phyloP scores from a whole-genome alignment of 768 basidiomycete species.

The Termitomyces sp. region DNA sequence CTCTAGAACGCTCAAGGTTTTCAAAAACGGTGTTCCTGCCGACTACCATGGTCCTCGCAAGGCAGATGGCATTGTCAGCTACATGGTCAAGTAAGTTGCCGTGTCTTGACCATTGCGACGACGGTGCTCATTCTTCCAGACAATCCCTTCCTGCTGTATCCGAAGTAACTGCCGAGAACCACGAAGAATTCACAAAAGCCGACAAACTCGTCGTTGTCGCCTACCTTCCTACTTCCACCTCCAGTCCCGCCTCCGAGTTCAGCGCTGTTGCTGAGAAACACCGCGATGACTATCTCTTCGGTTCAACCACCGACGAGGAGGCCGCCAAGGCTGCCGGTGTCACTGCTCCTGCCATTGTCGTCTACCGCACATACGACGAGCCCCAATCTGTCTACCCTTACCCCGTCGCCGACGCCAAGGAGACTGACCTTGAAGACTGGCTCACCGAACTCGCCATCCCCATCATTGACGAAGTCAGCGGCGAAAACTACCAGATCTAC shows the following conservation, averaged over 20 bases:
- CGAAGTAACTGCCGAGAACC: conserved; percentile 67
- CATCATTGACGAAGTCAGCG: conserved; percentile 85
- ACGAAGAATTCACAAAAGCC: conserved; percentile 77
- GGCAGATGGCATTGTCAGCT: conserved; percentile 92
- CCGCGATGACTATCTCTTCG: conserved; percentile 93
- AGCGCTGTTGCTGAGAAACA: conserved; percentile 75
- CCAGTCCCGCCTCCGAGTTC: conserved; percentile 68
- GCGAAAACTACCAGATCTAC: conserved; percentile 89
- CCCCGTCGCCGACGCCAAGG: conserved; percentile 47
- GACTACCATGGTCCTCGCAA: conserved; percentile 90
- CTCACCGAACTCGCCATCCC: conserved; percentile 82
- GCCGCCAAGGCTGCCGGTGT: conserved; percentile 67
- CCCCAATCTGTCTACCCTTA: conserved; percentile 64
- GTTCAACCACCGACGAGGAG: conserved; percentile 68
- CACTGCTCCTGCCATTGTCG: conserved; percentile 76
- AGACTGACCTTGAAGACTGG: conserved; percentile 68
- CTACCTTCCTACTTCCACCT: conserved; percentile 72
- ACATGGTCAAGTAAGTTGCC: conserved; percentile 85
- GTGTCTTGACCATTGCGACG: not conserved
- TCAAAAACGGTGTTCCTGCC: conserved; percentile 71
- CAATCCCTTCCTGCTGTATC: conserved; percentile 94
- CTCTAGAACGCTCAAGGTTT: conserved; percentile 81
- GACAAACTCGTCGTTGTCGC: conserved; percentile 91
- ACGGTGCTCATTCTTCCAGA: conserved; percentile 24
- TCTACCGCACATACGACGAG: conserved; percentile 92